Evolutionary conservation across 1,284 basidiomycete species (phyloP).

Genomic region (Phellinidium pouzarii): DNA sequence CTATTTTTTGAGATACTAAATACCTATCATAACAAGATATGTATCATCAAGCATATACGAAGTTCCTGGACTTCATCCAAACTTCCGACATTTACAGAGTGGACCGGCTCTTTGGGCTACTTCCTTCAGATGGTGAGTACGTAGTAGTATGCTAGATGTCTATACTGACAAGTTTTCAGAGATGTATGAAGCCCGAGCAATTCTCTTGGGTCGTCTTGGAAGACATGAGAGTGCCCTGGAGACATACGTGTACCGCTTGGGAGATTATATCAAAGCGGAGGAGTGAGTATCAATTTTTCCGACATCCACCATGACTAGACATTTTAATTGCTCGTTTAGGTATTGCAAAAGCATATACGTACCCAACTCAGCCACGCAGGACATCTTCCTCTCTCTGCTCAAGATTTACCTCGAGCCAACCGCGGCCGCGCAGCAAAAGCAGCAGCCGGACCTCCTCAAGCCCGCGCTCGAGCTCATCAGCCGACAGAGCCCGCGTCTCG

Average conservation of each 20-base stretch:
- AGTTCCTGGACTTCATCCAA: constrained; percentile 74
- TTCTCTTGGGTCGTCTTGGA: constrained; percentile 83
- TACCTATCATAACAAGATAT: constrained; percentile 31
- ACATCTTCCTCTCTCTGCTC: constrained; percentile 81
- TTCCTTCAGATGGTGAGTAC: constrained; percentile 69
- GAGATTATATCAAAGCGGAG: constrained; percentile 83
- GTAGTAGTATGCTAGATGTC: neutral
- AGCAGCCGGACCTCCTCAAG: constrained; percentile 47
- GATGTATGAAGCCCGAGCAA: constrained; percentile 82
- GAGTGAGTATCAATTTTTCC: constrained; percentile 44
- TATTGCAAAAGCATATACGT: constrained; percentile 82
- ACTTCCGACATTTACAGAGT: constrained; percentile 67
- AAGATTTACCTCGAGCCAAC: constrained; percentile 81
- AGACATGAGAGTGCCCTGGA: constrained; percentile 90
- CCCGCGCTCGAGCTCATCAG: constrained; percentile 83
- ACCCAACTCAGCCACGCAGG: constrained; percentile 46
- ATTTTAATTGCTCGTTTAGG: constrained; percentile 34
- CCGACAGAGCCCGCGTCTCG: constrained; percentile 75
- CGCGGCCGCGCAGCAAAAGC: constrained; percentile 17
- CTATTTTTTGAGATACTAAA: neutral
- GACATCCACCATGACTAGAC: neutral
- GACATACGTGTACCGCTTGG: constrained; percentile 83
- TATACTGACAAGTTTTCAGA: constrained; percentile 36
- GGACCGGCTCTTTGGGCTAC: constrained; percentile 70
- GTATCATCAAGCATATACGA: constrained; percentile 48